Percentiles rank a stretch among this genome's conserved stretches.
Conservation (phyloP, 202 grass and related monocot species). For the Panicum virgatum region DNA sequence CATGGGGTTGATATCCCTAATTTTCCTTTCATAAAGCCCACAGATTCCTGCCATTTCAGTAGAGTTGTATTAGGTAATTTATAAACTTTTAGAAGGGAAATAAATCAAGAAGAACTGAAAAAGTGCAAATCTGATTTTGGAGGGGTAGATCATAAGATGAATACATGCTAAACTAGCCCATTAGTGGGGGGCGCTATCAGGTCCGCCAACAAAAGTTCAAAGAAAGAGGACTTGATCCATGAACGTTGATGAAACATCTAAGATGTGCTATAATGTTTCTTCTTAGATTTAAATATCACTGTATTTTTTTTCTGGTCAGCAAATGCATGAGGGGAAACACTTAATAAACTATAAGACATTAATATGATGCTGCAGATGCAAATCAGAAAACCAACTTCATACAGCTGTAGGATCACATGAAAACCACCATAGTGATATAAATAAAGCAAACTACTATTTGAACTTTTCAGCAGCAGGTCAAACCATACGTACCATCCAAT, state of each 20-base stretch:
- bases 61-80: constrained; percentile 19
- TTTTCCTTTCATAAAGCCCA: constrained; percentile 93
- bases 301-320: background rate
- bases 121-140: background rate
- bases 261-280: background rate
- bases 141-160: background rate
- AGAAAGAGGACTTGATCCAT: background rate
- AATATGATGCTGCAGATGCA: background rate
- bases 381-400: background rate
- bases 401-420: background rate
- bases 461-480: background rate
- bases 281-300: background rate
- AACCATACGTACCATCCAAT: constrained; percentile 80
- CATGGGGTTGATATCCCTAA: constrained; percentile 92
- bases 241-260: background rate
- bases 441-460: background rate
- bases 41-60: constrained; percentile 74
- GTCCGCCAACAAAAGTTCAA: constrained; percentile 6
- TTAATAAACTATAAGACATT: background rate
- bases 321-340: background rate
- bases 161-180: background rate
- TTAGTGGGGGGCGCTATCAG: background rate
- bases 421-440: background rate
- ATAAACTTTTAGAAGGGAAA: constrained; percentile 13
- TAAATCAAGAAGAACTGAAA: constrained; percentile 18